phyloP scores from a whole-genome alignment of 1,284 basidiomycete species.

The Pseudozyma tsukubaensis region DNA sequence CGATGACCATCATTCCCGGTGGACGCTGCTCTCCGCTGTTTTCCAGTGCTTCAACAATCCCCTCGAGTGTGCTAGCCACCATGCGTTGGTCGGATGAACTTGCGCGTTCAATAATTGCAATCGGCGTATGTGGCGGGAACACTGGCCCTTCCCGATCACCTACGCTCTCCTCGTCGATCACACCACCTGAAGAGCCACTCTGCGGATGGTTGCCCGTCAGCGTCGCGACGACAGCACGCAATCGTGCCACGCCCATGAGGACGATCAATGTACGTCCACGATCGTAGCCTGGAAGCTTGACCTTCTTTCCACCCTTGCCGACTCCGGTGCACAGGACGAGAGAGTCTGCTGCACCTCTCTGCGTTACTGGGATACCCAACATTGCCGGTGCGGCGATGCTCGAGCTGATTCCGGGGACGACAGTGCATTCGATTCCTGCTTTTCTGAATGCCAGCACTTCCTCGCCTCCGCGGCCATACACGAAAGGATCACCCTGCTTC shows the following conservation, averaged over 20 bases:
- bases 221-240: slow-evolving; percentile 78
- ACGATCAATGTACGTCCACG: slow-evolving; percentile 82
- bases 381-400: slow-evolving; percentile 89
- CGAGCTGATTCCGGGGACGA: slow-evolving; percentile 89
- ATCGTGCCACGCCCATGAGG: slow-evolving; percentile 93
- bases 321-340: slow-evolving; percentile 93
- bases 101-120: slow-evolving; percentile 92
- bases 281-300: slow-evolving; percentile 86
- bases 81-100: slow-evolving; percentile 91
- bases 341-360: slow-evolving; percentile 90
- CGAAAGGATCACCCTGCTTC: slow-evolving; percentile 95
- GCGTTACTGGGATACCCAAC: slow-evolving; percentile 91
- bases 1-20: slow-evolving; percentile 94
- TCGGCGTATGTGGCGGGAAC: slow-evolving; percentile 83
- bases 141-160: slow-evolving; percentile 71
- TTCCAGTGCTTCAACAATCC: slow-evolving; percentile 80
- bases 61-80: slow-evolving; percentile 80
- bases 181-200: not conserved
- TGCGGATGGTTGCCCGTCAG: slow-evolving; percentile 68
- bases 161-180: slow-evolving; percentile 45
- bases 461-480: slow-evolving; percentile 93
- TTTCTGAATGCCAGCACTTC: slow-evolving; percentile 90
- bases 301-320: slow-evolving; percentile 84
- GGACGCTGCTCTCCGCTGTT: slow-evolving; percentile 85
- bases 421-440: slow-evolving; percentile 82